phyloP scores from a whole-genome alignment of 768 basidiomycete genomes.

The Collybiopsis confluens region DNA sequence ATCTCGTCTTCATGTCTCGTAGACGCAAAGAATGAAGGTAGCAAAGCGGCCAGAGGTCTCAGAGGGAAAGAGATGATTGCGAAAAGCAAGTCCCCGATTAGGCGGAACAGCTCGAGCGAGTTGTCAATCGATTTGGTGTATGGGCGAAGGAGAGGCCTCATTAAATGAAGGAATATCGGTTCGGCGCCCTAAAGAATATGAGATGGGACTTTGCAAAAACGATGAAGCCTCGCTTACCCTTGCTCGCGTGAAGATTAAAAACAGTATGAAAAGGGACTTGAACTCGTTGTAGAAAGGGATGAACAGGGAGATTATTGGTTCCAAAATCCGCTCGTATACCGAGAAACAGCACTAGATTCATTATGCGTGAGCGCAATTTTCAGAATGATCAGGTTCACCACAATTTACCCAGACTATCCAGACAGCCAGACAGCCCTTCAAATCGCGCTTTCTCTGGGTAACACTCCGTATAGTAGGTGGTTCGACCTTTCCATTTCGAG shows the following conservation, averaged over 20 bases:
- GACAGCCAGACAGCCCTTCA: conserved; percentile 80
- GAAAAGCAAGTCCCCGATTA: conserved; percentile 61
- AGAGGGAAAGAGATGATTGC: conserved; percentile 37
- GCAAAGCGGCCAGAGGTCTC: conserved; percentile 24
- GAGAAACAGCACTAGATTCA: conserved; percentile 57
- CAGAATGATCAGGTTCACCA: background rate
- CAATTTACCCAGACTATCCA: conserved; percentile 81
- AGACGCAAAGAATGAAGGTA: background rate
- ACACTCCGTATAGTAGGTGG: conserved; percentile 63
- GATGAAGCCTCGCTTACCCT: conserved; percentile 45
- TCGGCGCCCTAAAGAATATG: conserved; percentile 63
- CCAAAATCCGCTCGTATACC: conserved; percentile 62
- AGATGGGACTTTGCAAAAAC: background rate
- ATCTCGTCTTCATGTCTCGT: background rate
- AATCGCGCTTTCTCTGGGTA: conserved; percentile 74
- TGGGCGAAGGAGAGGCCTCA: conserved; percentile 76
- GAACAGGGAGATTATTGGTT: conserved; percentile 62
- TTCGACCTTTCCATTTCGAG: conserved; percentile 42
- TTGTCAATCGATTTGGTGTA: conserved; percentile 66
- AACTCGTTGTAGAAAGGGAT: conserved; percentile 83
- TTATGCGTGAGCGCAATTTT: background rate
- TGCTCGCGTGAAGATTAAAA: conserved; percentile 73
- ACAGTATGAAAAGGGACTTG: conserved; percentile 69
- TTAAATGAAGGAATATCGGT: conserved; percentile 75
- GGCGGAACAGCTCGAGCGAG: conserved; percentile 53